Conservation (phyloP, 805 yeast genomes). For the Kluyveromyces dobzhanskii region DNA sequence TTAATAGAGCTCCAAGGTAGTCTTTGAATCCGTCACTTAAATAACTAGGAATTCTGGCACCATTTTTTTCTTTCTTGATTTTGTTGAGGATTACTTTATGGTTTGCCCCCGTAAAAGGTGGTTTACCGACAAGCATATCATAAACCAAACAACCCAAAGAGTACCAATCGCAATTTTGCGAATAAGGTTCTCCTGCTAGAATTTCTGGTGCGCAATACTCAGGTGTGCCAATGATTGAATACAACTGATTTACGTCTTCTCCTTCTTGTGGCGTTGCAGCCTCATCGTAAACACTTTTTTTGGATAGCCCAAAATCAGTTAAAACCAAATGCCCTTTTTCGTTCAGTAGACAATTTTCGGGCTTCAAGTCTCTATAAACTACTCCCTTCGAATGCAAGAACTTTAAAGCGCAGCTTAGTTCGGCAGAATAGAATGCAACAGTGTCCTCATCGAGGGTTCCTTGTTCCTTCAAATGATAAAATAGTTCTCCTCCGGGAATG, state of each 20-base stretch:
- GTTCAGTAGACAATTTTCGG: slow-evolving; percentile 80
- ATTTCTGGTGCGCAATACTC: slow-evolving; percentile 79
- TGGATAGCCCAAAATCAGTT: slow-evolving; percentile 79
- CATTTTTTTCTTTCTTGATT: slow-evolving; percentile 51
- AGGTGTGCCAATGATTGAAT: slow-evolving; percentile 37
- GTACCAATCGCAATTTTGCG: slow-evolving; percentile 85
- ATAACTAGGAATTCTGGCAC: slow-evolving; percentile 59
- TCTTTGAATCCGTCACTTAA: slow-evolving; percentile 76
- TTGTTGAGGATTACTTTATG: slow-evolving; percentile 70
- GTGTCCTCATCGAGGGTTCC: slow-evolving; percentile 49
- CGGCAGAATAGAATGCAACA: slow-evolving; percentile 73
- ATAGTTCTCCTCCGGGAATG: slow-evolving; percentile 84
- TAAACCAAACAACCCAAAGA: slow-evolving; percentile 75
- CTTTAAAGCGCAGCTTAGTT: slow-evolving; percentile 65
- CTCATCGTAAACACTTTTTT: slow-evolving; percentile 23
- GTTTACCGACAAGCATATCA: slow-evolving; percentile 77
- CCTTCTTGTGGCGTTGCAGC: slow-evolving; percentile 5
- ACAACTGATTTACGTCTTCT: slow-evolving; percentile 28
- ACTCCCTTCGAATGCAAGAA: slow-evolving; percentile 77
- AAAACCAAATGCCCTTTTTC: slow-evolving; percentile 70
- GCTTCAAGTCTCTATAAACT: slow-evolving; percentile 81
- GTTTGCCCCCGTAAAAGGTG: slow-evolving; percentile 82
- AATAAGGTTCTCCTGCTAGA: slow-evolving; percentile 66
- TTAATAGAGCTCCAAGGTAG: slow-evolving; percentile 51
- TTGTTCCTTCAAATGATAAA: slow-evolving; percentile 32